phyloP scores from a whole-genome alignment of 768 basidiomycete species.

The Agaricus bisporus region DNA sequence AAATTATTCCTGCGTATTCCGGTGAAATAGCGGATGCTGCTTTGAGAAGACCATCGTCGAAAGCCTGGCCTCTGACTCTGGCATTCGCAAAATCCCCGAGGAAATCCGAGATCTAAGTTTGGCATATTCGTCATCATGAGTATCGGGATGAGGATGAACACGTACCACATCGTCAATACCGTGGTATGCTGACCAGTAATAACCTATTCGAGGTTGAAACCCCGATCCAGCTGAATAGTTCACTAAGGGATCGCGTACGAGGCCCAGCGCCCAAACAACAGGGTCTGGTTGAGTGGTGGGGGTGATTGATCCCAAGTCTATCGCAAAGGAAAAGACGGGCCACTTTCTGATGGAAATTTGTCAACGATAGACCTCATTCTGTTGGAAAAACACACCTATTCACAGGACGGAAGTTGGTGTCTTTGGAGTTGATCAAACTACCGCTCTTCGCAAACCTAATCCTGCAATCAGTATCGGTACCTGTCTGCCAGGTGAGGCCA shows the following conservation, averaged over 20 bases:
- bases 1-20: conserved; percentile 36
- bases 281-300: conserved; percentile 17
- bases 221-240: conserved; percentile 20
- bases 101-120: conserved; percentile 35
- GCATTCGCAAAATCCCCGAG: conserved; percentile 34
- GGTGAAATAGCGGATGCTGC: conserved; percentile 31
- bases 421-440: conserved; percentile 29
- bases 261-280: conserved; percentile 30
- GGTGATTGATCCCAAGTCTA: conserved; percentile 35
- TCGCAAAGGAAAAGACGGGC: conserved; percentile 44
- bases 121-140: background rate
- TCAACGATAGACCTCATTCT: background rate
- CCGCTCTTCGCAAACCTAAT: conserved; percentile 33
- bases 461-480: conserved; percentile 30
- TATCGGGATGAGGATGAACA: conserved; percentile 10
- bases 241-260: conserved; percentile 30
- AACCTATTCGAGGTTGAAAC: conserved; percentile 26
- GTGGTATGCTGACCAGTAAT: conserved; percentile 29
- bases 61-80: conserved; percentile 23
- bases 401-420: conserved; percentile 37
- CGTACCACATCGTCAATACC: conserved; percentile 26
- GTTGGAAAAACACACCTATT: background rate
- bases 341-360: conserved; percentile 17
- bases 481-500: conserved; percentile 39
- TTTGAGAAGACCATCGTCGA: conserved; percentile 31